These are phyloP conservation scores for Aspergillus sp. DNA, from an alignment of 2,329 filamentous ascomycete species.

Conservation along the genomic window DNA sequence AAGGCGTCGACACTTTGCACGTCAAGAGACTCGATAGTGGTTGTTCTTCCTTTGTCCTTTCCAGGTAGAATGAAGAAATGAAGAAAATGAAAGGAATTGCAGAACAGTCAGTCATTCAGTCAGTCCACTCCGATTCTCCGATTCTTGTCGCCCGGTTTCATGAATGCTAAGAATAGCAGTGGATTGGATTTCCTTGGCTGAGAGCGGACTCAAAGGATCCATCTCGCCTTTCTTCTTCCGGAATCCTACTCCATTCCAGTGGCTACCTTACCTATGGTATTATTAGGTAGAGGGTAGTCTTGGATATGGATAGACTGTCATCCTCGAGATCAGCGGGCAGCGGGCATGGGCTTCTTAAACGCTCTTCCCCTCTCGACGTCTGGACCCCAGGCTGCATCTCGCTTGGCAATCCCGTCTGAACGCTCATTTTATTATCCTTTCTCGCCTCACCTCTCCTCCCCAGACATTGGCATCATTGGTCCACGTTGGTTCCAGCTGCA, in stretches of 20 bases:
- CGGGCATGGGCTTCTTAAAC: background rate
- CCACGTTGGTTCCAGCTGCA: slow-evolving; percentile 17
- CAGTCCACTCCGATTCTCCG: too few species aligned
- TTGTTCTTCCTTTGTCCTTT: background rate
- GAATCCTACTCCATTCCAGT: background rate
- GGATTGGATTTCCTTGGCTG: background rate
- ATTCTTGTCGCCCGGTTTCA: background rate
- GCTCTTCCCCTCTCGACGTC: background rate
- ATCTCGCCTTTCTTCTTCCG: background rate
- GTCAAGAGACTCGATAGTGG: too few species aligned
- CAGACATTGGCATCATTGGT: slow-evolving; percentile 15
- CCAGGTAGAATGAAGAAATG: slow-evolving; percentile 1
- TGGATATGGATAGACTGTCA: background rate
- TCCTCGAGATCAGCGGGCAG: background rate
- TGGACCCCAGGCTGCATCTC: background rate
- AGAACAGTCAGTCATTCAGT: too few species aligned
- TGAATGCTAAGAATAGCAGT: slow-evolving; percentile 8
- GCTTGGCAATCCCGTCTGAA: background rate
- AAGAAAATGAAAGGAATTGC: slow-evolving; percentile 5
- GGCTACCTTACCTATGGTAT: too few species aligned
- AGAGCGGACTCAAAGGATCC: background rate
- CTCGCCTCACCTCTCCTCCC: slow-evolving; percentile 7
- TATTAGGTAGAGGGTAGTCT: too few species aligned
- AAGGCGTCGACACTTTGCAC: background rate
- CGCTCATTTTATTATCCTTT: slow-evolving; percentile 1